Percentiles rank a stretch among this genome's conserved stretches.
Evolutionary conservation across 768 basidiomycete species (phyloP).

Genomic region (Pleurotus tuber-regium): DNA sequence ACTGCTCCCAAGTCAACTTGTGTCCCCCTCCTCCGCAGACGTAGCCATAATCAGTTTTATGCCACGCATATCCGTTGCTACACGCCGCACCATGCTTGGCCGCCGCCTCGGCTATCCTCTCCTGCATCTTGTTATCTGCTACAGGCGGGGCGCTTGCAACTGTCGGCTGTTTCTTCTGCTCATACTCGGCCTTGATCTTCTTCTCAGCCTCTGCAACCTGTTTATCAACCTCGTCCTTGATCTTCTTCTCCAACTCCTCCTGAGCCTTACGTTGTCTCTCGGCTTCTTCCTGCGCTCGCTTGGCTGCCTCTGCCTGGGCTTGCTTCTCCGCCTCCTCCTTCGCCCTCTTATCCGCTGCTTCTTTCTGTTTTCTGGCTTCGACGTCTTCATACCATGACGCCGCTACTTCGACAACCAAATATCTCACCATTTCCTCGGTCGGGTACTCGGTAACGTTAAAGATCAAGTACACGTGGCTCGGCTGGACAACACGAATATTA

Average conservation of each 20-base stretch:
- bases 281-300: not conserved
- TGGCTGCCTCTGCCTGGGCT: not conserved
- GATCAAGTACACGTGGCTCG: conserved; percentile 17
- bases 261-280: not conserved
- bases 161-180: not conserved
- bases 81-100: not conserved
- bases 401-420: conserved; percentile 16
- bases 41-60: not conserved
- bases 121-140: not conserved
- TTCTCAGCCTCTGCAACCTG: not conserved
- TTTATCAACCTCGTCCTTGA: not conserved
- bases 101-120: not conserved
- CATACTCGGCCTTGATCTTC: not conserved
- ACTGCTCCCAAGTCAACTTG: not conserved
- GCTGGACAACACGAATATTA: conserved; percentile 16
- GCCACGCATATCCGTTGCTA: not conserved
- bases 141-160: not conserved
- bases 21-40: not conserved
- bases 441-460: conserved; percentile 20
- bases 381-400: conserved; percentile 16
- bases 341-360: not conserved
- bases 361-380: not conserved
- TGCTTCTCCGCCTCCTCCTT: not conserved
- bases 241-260: conserved; percentile 1
- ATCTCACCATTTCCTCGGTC: conserved; percentile 14